Conservation (phyloP, 2,329 filamentous ascomycete genomes). For the Fusarium sp. region DNA sequence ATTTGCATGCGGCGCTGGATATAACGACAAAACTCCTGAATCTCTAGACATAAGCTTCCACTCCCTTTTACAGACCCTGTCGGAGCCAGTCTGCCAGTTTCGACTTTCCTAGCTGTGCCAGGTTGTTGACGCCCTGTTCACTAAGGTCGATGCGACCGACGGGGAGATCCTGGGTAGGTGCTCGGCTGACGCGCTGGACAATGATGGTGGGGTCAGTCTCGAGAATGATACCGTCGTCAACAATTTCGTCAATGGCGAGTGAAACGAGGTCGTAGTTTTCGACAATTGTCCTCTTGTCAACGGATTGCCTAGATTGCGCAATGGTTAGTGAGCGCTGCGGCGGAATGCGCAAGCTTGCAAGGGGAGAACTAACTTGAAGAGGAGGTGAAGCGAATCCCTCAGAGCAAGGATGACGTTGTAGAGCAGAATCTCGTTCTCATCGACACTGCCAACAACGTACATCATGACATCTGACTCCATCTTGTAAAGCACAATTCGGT, state of each 20-base stretch:
- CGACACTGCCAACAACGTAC: conserved; percentile 89
- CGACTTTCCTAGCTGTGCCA: conserved; percentile 92
- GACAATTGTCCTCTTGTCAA: conserved; percentile 96
- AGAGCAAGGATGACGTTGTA: conserved; percentile 96
- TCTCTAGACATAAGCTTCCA: conserved; percentile 27
- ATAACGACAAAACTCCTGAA: conserved; percentile 48
- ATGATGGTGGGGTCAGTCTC: conserved; percentile 97
- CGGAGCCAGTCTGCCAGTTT: conserved; percentile 92
- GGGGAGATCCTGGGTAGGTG: conserved; percentile 90
- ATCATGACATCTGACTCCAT: conserved; percentile 96
- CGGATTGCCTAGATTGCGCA: conserved; percentile 76
- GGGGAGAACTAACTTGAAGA: conserved; percentile 80
- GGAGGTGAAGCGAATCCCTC: conserved; percentile 87
- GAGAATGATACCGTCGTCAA: conserved; percentile 95
- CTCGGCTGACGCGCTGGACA: conserved; percentile 90
- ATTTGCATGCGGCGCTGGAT: conserved; percentile 48
- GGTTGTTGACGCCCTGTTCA: conserved; percentile 93
- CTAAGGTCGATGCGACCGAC: conserved; percentile 95
- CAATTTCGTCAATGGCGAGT: conserved; percentile 93
- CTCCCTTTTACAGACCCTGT: conserved; percentile 73
- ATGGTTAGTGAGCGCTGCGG: conserved; percentile 15
- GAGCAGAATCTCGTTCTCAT: conserved; percentile 97
- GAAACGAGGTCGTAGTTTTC: conserved; percentile 99
- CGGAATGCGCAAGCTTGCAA: not conserved
- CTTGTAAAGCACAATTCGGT: conserved; percentile 97